A percentile compares a stretch with the other conserved stretches of the same genome.
Conservation (phyloP, 2,329 filamentous ascomycete genomes). For the Aureobasidium leucospermi region DNA sequence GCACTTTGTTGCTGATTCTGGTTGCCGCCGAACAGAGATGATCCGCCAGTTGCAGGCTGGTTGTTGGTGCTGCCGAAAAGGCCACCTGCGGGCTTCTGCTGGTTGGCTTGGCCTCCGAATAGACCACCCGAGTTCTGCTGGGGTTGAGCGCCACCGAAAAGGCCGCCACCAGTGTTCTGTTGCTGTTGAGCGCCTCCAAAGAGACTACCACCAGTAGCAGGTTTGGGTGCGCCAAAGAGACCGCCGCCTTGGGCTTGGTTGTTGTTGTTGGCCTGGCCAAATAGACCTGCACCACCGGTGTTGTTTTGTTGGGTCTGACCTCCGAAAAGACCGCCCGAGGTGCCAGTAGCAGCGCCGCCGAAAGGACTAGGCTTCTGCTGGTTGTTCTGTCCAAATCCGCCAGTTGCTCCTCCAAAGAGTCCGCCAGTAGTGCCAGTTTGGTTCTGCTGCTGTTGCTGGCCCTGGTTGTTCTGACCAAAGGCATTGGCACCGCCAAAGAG, state of each 20-base stretch:
- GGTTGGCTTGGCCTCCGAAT: conserved; percentile 38
- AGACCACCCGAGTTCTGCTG: conserved; percentile 45
- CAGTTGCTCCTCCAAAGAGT: conserved; percentile 4
- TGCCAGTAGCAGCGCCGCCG: conserved; percentile 15
- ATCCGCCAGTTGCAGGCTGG: conserved; percentile 15
- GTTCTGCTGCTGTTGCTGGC: conserved; percentile 13
- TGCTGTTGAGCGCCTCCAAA: conserved; percentile 30
- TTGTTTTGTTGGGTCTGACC: conserved; percentile 18
- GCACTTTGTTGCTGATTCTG: conserved; percentile 26
- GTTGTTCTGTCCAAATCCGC: conserved; percentile 18
- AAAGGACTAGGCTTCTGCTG: conserved; percentile 21
- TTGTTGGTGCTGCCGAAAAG: conserved; percentile 13
- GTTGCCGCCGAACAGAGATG: conserved; percentile 29
- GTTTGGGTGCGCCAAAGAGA: conserved; percentile 28
- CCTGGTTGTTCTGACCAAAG: conserved; percentile 23
- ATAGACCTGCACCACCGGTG: conserved; percentile 17
- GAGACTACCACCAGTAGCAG: conserved; percentile 24
- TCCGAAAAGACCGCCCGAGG: background rate
- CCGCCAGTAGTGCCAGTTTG: background rate
- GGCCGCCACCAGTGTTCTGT: conserved; percentile 24
- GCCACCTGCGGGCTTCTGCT: conserved; percentile 28
- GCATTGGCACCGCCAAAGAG: conserved; percentile 33
- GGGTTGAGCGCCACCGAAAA: conserved; percentile 31
- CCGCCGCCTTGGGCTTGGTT: conserved; percentile 26
- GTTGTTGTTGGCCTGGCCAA: conserved; percentile 18